Base-by-base conservation (phyloP, 305 asterid genomes). In the Salvia sclarea region DNA sequence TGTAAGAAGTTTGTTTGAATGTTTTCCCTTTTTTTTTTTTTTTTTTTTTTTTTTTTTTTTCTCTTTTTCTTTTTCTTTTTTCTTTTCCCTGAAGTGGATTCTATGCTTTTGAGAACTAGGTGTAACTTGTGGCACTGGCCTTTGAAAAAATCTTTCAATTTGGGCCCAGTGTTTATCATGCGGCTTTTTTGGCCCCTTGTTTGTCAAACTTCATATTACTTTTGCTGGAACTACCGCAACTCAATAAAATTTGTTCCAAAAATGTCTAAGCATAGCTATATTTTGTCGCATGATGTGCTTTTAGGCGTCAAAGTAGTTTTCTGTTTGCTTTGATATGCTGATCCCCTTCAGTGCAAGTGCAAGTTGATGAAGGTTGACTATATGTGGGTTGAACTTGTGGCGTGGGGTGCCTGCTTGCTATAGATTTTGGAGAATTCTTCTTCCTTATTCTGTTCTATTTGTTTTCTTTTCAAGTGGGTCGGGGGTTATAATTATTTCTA, bases 391-490 rank as follows among this genome's bases (percentile, higher is more conserved):
- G 61, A 59, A 30, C n/a, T n/a, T n/a, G 37, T 22, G 18, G 20
- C 1, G 7, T 8, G 48, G 41, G 49, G 43, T 64, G 64, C 68
- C 53, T 33, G 58, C 44, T 33, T 25, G 75, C 41, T 33, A 37
- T 61, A 61, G 45, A 24, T 69, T 40, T 17, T 56, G 67, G 56
- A 53, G 70, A 65, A 21, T 21, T 69, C 41, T 61, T 50, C 6
- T 12, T 38, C 37, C 25, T 61, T 25, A 17, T 61, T 16, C 31
- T 21, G 48, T 33, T 62, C 53, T 61, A 3, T 56, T 48, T 22
- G n/a, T 40, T 12, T 52, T n/a, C n/a, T n/a, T n/a, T 44, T 41
- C 0, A 45, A 37, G 41, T 37, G 13, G 12, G 33, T 28, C 22
- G 28, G 25, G 63, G 58, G 4, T 49, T 53, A 37, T 68, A 28